Evolutionary conservation across 148 eudicot species (phyloP).

Genomic region (Tetragonia tetragonoides): DNA sequence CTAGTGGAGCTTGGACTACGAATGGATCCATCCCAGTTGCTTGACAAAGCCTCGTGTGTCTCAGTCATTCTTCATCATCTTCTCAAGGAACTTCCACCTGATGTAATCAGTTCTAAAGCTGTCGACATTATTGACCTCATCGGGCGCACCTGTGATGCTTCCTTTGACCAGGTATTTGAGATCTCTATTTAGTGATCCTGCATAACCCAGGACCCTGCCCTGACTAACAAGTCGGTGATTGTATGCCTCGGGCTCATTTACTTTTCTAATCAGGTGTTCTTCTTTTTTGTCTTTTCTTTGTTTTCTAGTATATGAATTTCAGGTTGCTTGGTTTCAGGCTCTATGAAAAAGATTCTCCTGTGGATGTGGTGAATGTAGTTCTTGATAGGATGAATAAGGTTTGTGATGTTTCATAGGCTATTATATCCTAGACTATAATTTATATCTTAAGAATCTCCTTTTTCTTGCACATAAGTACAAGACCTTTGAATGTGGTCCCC

Average conservation of each 20-base stretch:
- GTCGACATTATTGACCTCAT: constrained; percentile 54
- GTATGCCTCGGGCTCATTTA: constrained; percentile 1
- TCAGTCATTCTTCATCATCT: constrained; percentile 68
- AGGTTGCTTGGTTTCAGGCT: constrained; percentile 79
- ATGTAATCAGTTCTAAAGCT: constrained; percentile 43
- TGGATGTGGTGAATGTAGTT: constrained; percentile 32
- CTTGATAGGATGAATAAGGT: constrained; percentile 63
- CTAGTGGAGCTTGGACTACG: constrained; percentile 46
- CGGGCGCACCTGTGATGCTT: constrained; percentile 45
- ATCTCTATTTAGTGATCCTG: not conserved
- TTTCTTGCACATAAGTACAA: not conserved
- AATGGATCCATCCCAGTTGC: constrained; percentile 34
- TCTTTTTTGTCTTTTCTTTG: constrained; percentile 19
- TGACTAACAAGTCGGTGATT: not conserved
- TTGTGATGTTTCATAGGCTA: not conserved
- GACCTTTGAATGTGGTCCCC: not conserved
- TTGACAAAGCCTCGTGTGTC: constrained; percentile 34
- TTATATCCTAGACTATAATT: not conserved
- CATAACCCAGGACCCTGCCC: not conserved
- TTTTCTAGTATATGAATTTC: constrained; percentile 64
- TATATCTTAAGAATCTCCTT: not conserved
- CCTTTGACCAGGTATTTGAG: constrained; percentile 59
- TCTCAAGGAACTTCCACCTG: constrained; percentile 66
- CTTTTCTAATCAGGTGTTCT: constrained; percentile 20
- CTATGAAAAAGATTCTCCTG: constrained; percentile 45